Conservation (phyloP, 2,329 filamentous ascomycete genomes). For the Xenoacremonium recifei region DNA sequence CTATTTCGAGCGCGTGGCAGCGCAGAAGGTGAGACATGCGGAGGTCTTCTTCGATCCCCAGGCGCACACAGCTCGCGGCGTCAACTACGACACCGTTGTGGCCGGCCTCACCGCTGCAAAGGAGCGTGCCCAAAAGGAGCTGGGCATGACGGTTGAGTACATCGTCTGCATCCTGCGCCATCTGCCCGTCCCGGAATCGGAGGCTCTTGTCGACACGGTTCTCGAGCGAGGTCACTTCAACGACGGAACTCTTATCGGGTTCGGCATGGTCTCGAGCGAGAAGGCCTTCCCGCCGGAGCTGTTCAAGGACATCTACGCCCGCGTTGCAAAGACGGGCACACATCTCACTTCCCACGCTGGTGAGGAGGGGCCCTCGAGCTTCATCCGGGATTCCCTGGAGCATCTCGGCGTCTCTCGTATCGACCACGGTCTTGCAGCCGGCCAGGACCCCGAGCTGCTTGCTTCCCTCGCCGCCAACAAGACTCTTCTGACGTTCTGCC, state of each 20-base stretch:
- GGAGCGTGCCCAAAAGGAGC: conserved; percentile 56
- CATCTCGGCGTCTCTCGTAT: conserved; percentile 63
- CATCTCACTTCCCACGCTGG: conserved; percentile 72
- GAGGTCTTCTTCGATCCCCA: conserved; percentile 84
- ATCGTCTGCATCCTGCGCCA: conserved; percentile 74
- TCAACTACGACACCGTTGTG: conserved; percentile 63
- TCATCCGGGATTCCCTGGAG: conserved; percentile 64
- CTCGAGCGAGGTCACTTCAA: conserved; percentile 41
- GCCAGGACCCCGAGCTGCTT: conserved; percentile 59
- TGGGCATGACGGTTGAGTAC: conserved; percentile 62
- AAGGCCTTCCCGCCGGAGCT: conserved; percentile 54
- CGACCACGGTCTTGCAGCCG: conserved; percentile 70
- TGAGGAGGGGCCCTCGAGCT: conserved; percentile 69
- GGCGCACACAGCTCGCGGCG: conserved; percentile 63
- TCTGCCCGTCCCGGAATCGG: conserved; percentile 58
- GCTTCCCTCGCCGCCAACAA: conserved; percentile 53
- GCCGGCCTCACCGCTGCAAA: conserved; percentile 61
- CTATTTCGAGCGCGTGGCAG: conserved; percentile 65
- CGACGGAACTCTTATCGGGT: conserved; percentile 55
- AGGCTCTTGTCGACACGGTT: conserved; percentile 33
- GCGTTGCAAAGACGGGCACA: conserved; percentile 47
- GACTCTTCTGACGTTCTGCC: conserved; percentile 69
- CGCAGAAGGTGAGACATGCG: conserved; percentile 67
- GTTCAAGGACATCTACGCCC: conserved; percentile 60
- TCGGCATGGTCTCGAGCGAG: conserved; percentile 69